phyloP scores from a whole-genome alignment of 768 basidiomycete genomes.

The Boletus pseudo-olivaceus region DNA sequence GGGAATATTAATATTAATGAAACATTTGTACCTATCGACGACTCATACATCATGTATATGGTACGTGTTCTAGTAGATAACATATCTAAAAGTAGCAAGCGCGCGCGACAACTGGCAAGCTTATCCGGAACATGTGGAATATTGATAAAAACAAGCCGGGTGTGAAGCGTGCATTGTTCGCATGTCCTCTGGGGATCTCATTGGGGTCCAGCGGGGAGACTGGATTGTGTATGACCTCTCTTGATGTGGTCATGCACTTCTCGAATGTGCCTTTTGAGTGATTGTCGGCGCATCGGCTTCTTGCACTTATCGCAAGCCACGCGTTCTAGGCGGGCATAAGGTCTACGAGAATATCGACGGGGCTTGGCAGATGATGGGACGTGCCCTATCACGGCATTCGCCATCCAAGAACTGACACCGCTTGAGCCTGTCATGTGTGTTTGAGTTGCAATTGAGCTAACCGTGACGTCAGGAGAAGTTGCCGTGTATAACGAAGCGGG shows the following conservation, averaged over 20 bases:
- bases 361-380: background rate
- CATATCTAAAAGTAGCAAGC: background rate
- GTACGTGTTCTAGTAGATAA: background rate
- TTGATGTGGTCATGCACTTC: constrained; percentile 21
- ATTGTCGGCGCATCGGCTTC: constrained; percentile 16
- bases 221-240: constrained; percentile 5
- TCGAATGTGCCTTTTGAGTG: constrained; percentile 14
- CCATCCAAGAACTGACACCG: background rate
- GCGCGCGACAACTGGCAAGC: background rate
- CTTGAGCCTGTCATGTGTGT: background rate
- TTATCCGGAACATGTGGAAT: background rate
- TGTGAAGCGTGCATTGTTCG: background rate
- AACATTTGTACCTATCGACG: background rate
- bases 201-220: background rate
- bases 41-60: background rate
- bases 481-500: background rate
- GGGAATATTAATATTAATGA: constrained; percentile 6
- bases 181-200: background rate
- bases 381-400: constrained; percentile 5
- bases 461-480: background rate
- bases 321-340: background rate
- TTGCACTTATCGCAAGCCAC: constrained; percentile 8
- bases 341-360: background rate
- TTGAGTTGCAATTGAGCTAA: background rate
- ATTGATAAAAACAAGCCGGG: background rate